phyloP scores from a whole-genome alignment of 305 asterid species.

The Caryopteris hybrid region DNA sequence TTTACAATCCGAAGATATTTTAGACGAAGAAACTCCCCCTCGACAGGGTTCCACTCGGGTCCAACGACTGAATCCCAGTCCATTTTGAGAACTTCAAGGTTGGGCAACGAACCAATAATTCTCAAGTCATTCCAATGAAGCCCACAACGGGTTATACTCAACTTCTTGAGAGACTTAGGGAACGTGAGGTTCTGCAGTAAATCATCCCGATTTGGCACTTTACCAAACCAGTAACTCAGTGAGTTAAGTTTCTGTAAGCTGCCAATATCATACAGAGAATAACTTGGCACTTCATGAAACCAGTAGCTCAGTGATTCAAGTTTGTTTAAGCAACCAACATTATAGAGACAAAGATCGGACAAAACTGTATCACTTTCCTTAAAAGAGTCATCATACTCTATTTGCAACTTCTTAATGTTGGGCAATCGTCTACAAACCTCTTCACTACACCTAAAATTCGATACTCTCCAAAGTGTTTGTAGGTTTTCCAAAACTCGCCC shows the following conservation, averaged over 20 bases:
- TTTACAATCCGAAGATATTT: neutral
- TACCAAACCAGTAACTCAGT: neutral
- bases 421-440: too few species aligned
- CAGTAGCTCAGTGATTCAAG: too few species aligned
- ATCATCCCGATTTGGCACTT: neutral
- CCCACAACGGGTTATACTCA: neutral
- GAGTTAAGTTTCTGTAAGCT: constrained; percentile 10
- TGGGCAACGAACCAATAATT: too few species aligned
- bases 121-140: neutral
- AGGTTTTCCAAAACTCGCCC: neutral
- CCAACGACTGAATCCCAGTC: neutral
- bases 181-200: too few species aligned
- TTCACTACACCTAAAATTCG: too few species aligned
- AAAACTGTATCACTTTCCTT: too few species aligned
- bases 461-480: too few species aligned
- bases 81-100: constrained; percentile 11
- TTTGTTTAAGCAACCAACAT: too few species aligned
- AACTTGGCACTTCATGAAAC: neutral
- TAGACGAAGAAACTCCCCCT: neutral
- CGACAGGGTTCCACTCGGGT: neutral
- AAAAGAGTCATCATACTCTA: too few species aligned
- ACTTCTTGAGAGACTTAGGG: neutral
- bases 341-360: too few species aligned
- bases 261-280: constrained; percentile 2
- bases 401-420: too few species aligned